Percentiles rank a stretch among this genome's conserved stretches.
phyloP scores from a whole-genome alignment of 2,329 filamentous ascomycete genomes.

The Ustulina deusta region DNA sequence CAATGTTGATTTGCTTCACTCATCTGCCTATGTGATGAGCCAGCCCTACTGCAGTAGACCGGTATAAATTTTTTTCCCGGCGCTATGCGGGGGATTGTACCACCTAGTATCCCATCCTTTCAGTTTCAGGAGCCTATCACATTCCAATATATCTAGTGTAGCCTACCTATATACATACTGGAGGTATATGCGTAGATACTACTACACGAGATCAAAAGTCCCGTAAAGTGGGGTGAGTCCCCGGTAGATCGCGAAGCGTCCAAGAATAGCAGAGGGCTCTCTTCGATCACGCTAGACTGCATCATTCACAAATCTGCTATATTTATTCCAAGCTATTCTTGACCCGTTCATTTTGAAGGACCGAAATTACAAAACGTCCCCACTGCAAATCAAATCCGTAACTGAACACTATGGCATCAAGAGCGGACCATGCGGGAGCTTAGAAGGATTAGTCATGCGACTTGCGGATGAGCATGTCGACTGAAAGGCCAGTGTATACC shows the following conservation, averaged over 20 bases:
- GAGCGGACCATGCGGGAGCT: neutral
- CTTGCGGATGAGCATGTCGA: neutral
- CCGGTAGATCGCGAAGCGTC: slow-evolving; percentile 30
- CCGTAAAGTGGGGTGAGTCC: slow-evolving; percentile 19
- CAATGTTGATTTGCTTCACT: neutral
- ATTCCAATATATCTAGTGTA: neutral
- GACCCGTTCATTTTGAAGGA: neutral
- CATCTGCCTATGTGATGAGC: neutral
- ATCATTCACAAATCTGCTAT: slow-evolving; percentile 26
- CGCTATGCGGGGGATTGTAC: slow-evolving; percentile 9
- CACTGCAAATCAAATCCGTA: slow-evolving; percentile 31
- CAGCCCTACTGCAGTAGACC: neutral
- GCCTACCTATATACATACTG: neutral
- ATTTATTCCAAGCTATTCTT: slow-evolving; percentile 22
- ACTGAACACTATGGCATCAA: slow-evolving; percentile 11
- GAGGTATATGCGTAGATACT: neutral
- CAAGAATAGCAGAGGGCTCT: slow-evolving; percentile 30
- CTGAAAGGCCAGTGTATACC: neutral
- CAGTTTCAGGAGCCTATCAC: neutral
- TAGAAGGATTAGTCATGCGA: neutral
- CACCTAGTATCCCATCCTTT: slow-evolving; percentile 25
- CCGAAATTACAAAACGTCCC: slow-evolving; percentile 19
- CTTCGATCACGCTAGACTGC: slow-evolving; percentile 33
- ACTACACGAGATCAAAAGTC: slow-evolving; percentile 1
- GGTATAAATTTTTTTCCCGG: neutral